phyloP scores from a whole-genome alignment of 208 protist species.

The Trypanosoma theileri region DNA sequence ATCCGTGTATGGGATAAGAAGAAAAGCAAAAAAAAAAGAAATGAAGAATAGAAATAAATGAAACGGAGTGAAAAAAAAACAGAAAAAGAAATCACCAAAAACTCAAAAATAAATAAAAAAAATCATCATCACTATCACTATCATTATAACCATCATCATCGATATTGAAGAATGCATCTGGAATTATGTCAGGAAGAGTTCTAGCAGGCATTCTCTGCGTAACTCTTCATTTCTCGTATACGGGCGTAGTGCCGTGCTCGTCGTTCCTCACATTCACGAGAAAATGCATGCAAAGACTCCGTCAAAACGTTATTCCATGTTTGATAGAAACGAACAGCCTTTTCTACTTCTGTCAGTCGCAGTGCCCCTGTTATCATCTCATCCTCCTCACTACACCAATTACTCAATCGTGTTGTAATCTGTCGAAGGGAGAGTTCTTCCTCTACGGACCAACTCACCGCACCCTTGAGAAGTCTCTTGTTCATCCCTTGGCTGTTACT shows the following conservation, averaged over 20 bases:
- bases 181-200: too few relatives aligned
- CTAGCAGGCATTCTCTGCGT: too few relatives aligned
- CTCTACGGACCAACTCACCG: slow-evolving; percentile 2
- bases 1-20: neutral
- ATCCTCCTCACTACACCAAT: slow-evolving; percentile 10
- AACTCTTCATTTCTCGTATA: slow-evolving; percentile 1
- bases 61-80: too few relatives aligned
- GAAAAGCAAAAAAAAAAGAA: too few relatives aligned
- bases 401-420: neutral
- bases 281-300: neutral
- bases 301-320: slow-evolving; percentile 9
- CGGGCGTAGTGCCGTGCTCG: neutral
- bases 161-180: too few relatives aligned
- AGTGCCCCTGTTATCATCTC: neutral
- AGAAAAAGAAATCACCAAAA: too few relatives aligned
- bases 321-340: slow-evolving; percentile 18
- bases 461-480: neutral
- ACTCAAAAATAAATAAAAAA: too few relatives aligned
- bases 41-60: too few relatives aligned
- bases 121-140: too few relatives aligned
- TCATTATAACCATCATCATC: too few relatives aligned
- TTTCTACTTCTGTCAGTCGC: neutral
- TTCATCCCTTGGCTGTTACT: neutral
- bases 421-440: neutral
- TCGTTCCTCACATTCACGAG: neutral